Evolutionary conservation across 2,329 filamentous ascomycete species (phyloP), one percentile per base, ranked within the genome.

Genomic region (Fusarium euwallaceae): DNA sequence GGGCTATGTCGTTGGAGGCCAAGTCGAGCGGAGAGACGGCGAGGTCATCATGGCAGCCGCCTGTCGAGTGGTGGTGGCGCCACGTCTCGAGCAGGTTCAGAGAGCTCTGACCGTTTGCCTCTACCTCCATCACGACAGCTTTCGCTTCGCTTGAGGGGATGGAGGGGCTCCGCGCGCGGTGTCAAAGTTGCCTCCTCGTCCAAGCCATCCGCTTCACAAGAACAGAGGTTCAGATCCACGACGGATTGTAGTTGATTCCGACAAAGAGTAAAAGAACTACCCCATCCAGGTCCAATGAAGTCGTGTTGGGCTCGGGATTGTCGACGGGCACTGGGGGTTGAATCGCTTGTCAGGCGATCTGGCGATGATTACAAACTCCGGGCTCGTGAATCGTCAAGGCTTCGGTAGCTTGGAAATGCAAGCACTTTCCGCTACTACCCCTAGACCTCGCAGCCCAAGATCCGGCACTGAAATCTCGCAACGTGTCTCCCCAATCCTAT

Each of bases 101-200:
- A 53, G 77, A 75, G 61, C 43, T 76, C 72, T 78, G 76, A n/a
- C 69, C 68, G 55, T 69, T 78, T 14, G 74, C 59, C 61, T 76
- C 77, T 70, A 79, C 71, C 70, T 79, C 77, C 75, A 78, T 79
- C 32, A 70, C 75, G 56, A 78, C 67, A 77, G 73, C 72, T 73
- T 70, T 48, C 70, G 67, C 75, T 76, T 74, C 73, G 75, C 41
- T 48, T 69, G 56, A 70, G 68, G 67, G 69, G 67, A 64, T 67
- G 65, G 70, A 66, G 67, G 67, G 65, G 66, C 75, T 77, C 73
- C 75, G 64, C 60, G 66, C 66, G 66, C 66, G 61, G 24, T 53
- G 66, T 78, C 67, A 78, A 67, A 74, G 70, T 36, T 70, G 69
- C 58, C 61, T 48, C 43, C 20, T 67, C 43, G 61, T 61, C 65